Evolutionary conservation across 2,329 filamentous ascomycete genomes (phyloP), one percentile per base, ranked within the genome.

Genomic region (Cordyceps militaris): DNA sequence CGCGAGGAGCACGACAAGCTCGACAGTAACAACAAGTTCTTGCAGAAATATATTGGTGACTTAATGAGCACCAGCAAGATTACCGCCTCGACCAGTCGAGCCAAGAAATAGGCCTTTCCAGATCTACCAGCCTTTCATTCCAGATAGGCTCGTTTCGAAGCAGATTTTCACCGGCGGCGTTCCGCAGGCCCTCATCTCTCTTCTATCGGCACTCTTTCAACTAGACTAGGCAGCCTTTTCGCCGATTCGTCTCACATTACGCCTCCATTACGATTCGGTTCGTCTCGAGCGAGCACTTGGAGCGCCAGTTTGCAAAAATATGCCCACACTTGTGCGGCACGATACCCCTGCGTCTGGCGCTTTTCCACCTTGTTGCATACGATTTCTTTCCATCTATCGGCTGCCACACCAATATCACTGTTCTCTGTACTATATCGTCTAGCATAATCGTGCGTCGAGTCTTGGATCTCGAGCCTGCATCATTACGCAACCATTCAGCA

Each of bases 31-130:
- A 99, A 99, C 79, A 93, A 91, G 67, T 97, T 97, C 69, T 76
- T 99, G 49, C 93, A 97, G 73, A 96, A 96, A 72, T 97, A 97
- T 71, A 97, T 97, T 66, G 93, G 93, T 63, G 93, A 96, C 68
- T 80, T 97, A 57, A 97, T 96, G 83, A 89, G 90, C 64, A 88
- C 85, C n/a, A 86, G 83, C 70, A 88, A 88, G 68, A 87, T 88
- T 64, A 88, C 85, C 1, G 79, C 84, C 1, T 76, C 80, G 1
- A 74, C 75, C 56, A 75, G 72, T 61, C 75, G 79, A 32, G 73
- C 71, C 56, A 81, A 82, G 66, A 85, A 84, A 69, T 84, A 68
- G 78, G 32, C 16, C 23, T 38, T 13, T n/a, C 34, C n/a, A n/a
- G n/a, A n/a, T n/a, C n/a, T n/a, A n/a, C n/a, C n/a, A n/a, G 14